A percentile compares a stretch with the other conserved stretches of the same genome.
Conservation (phyloP, 495 filamentous ascomycete species). For the Daldinia loculata region DNA sequence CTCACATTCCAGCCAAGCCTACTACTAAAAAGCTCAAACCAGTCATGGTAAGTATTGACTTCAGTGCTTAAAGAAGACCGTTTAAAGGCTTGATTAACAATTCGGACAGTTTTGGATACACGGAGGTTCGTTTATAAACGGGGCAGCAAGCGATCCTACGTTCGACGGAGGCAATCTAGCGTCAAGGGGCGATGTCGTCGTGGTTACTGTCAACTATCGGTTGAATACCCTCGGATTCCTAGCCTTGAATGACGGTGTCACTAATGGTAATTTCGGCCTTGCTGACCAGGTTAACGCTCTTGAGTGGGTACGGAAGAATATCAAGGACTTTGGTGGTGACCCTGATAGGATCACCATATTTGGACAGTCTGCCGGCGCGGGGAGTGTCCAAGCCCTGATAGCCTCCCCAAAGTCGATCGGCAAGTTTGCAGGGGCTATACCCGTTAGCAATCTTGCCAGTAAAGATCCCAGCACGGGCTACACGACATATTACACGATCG, state of each 20-base stretch:
- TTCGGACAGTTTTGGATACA: slow-evolving; percentile 57
- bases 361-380: slow-evolving; percentile 65
- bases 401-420: slow-evolving; percentile 60
- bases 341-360: slow-evolving; percentile 65
- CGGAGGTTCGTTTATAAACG: slow-evolving; percentile 53
- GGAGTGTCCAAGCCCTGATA: slow-evolving; percentile 61
- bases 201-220: slow-evolving; percentile 73
- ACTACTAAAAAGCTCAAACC: slow-evolving; percentile 18
- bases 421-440: slow-evolving; percentile 61
- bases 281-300: slow-evolving; percentile 66
- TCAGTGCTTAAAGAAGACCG: neutral
- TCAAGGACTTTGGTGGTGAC: slow-evolving; percentile 69
- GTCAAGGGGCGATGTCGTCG: slow-evolving; percentile 65
- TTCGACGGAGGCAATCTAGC: slow-evolving; percentile 58
- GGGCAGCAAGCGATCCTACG: slow-evolving; percentile 52
- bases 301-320: slow-evolving; percentile 71
- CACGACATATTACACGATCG: neutral
- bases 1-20: slow-evolving; percentile 54
- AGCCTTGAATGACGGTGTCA: slow-evolving; percentile 54
- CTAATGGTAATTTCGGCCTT: slow-evolving; percentile 65
- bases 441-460: slow-evolving; percentile 59
- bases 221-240: slow-evolving; percentile 69
- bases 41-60: neutral
- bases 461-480: slow-evolving; percentile 52
- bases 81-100: slow-evolving; percentile 16